These are phyloP conservation scores for Cicer pinnatifidum DNA, from an alignment of 306 rosid species.

Conservation along the genomic window DNA sequence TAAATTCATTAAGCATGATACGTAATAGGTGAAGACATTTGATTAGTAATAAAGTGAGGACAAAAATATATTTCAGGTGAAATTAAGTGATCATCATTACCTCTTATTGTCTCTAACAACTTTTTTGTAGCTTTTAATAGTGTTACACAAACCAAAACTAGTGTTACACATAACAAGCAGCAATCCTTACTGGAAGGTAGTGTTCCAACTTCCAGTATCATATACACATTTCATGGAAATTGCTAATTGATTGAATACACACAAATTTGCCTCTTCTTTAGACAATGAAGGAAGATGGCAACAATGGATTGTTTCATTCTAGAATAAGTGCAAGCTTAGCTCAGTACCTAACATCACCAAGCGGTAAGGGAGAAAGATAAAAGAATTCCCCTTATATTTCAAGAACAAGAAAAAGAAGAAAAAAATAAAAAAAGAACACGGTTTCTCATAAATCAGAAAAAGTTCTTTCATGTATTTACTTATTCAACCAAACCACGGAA, in stretches of 20 bases:
- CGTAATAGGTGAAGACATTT: background rate
- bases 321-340: conserved; percentile 24
- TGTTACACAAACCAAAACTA: conserved; percentile 33
- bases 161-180: conserved; percentile 38
- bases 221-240: conserved; percentile 23
- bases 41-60: background rate
- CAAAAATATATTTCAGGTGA: background rate
- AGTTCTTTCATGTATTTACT: conserved; percentile 43
- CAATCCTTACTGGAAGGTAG: conserved; percentile 18
- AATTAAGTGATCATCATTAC: background rate
- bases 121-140: background rate
- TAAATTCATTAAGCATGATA: background rate
- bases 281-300: conserved; percentile 21
- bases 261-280: conserved; percentile 38
- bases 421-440: conserved; percentile 14
- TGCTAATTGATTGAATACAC: conserved; percentile 32
- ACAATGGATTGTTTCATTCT: background rate
- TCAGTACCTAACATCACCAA: conserved; percentile 31
- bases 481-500: conserved; percentile 37
- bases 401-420: background rate
- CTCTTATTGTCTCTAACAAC: background rate
- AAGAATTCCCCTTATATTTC: conserved; percentile 40
- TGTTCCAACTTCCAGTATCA: conserved; percentile 34
- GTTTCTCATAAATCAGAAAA: conserved; percentile 33
- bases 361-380: conserved; percentile 44